These are phyloP conservation scores for Barnettozyma pratensis DNA, from an alignment of 805 yeast species.

Conservation along the genomic window DNA sequence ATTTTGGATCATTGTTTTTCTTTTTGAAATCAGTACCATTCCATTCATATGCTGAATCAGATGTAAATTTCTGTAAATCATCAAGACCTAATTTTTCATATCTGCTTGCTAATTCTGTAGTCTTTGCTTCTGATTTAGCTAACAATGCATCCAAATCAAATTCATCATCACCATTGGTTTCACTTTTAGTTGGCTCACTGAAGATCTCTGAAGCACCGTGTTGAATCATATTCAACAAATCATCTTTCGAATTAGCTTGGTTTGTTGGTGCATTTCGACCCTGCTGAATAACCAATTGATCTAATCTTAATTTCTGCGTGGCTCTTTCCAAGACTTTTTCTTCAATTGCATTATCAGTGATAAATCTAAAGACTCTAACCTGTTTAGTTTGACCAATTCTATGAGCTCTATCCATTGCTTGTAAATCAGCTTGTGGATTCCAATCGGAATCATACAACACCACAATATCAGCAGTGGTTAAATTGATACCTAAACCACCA, in stretches of 20 bases:
- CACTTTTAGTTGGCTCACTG: constrained; percentile 11
- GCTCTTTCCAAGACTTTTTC: constrained; percentile 81
- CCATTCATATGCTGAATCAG: constrained; percentile 81
- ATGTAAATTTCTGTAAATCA: constrained; percentile 71
- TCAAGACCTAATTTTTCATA: constrained; percentile 67
- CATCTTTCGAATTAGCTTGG: constrained; percentile 55
- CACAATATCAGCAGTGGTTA: constrained; percentile 77
- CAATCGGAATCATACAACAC: constrained; percentile 76
- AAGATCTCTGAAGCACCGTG: constrained; percentile 71
- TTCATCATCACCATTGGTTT: constrained; percentile 36
- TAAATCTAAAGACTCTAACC: constrained; percentile 71
- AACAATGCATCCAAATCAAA: constrained; percentile 59
- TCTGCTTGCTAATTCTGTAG: constrained; percentile 54
- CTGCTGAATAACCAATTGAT: constrained; percentile 79
- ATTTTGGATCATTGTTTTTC: constrained; percentile 43
- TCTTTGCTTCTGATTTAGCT: constrained; percentile 56
- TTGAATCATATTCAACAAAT: constrained; percentile 75
- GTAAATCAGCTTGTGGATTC: constrained; percentile 88
- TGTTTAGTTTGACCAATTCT: constrained; percentile 85
- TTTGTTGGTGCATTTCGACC: constrained; percentile 40
- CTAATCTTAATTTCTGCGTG: constrained; percentile 70
- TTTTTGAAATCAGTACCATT: constrained; percentile 78
- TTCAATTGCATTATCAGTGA: constrained; percentile 79
- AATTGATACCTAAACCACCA: constrained; percentile 84
- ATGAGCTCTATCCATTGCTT: constrained; percentile 88